Evolutionary conservation across 2,329 filamentous ascomycete genomes (phyloP), one percentile per base, ranked within the genome.

Genomic region (Colletotrichum musicola): DNA sequence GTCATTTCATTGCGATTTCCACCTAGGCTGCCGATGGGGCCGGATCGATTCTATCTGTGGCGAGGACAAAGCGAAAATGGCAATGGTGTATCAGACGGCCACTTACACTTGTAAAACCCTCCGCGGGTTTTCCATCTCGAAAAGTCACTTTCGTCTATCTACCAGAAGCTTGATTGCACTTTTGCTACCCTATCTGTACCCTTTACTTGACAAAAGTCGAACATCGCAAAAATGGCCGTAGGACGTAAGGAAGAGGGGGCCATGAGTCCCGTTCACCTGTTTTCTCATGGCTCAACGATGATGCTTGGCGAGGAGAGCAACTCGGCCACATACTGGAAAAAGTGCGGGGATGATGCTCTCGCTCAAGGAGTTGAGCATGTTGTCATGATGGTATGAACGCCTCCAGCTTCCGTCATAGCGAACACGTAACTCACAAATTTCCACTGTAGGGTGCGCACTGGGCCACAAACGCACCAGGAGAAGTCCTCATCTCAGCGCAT

Each of bases 201-300:
- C 7, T 22, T 12, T 35, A 35, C 7, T 10, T 35, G 30, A 35
- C 7, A 35, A 35, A 35, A 35, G 10, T 35, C 35, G 14, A 47
- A 10, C 49, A 42, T 7, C 54, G 18, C 54, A 40, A 44, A 9
- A 35, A 69, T 69, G 66, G 66, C 66, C 6, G 18, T 61, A 10
- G 66, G 66, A 22, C 46, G 25, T 12, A 56, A 60, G 38, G 50
- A 65, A 20, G 62, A 69, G 44, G 66, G 55, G 4, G 22, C 50
- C 25, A 65, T 69, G 66, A 85, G 88, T 6, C 89, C 89, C 1
- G 88, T 91, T 0, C 86, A 90, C 75, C 88, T 91, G 79, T 92
- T 92, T 78, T 90, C 89, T 3, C 90, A 92, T 84, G 90, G 90
- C 74, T 90, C 89, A 14, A 92, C 89, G 46, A 91, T 91, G 89